phyloP scores from a whole-genome alignment of 495 filamentous ascomycete genomes.

The Neurospora africana region DNA sequence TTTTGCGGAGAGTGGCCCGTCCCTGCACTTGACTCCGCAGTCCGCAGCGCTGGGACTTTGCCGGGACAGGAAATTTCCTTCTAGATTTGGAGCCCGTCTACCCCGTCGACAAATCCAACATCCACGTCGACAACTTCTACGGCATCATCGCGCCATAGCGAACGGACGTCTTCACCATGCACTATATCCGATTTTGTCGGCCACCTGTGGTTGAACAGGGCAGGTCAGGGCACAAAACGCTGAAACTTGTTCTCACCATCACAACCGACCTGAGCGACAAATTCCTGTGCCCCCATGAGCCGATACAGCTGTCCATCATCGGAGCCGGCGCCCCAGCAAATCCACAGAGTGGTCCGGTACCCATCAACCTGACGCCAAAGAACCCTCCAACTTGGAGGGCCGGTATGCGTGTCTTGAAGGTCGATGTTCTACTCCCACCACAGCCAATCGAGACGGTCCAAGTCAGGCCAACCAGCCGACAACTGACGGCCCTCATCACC shows the following conservation, averaged over 20 bases:
- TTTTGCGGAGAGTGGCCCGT: background rate
- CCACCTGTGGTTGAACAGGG: slow-evolving; percentile 39
- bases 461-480: slow-evolving; percentile 25
- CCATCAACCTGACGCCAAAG: slow-evolving; percentile 11
- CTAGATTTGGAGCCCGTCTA: background rate
- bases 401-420: slow-evolving; percentile 33
- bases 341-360: slow-evolving; percentile 19
- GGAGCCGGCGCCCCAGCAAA: slow-evolving; percentile 41
- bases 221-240: slow-evolving; percentile 21
- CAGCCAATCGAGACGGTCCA: slow-evolving; percentile 20
- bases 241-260: slow-evolving; percentile 54
- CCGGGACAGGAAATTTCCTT: background rate
- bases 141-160: background rate
- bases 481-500: slow-evolving; percentile 19
- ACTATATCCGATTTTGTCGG: slow-evolving; percentile 71
- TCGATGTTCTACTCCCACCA: slow-evolving; percentile 22
- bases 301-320: slow-evolving; percentile 44
- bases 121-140: background rate
- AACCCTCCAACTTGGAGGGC: slow-evolving; percentile 22
- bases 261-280: slow-evolving; percentile 85
- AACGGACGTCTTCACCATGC: slow-evolving; percentile 30
- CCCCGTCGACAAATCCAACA: background rate
- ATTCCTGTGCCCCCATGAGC: slow-evolving; percentile 57
- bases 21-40: background rate
- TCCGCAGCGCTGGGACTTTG: background rate